Percentiles rank a stretch among this genome's conserved stretches.
Conservation (phyloP, 2,329 filamentous ascomycete species). For the Fragosphaeria purpurea region DNA sequence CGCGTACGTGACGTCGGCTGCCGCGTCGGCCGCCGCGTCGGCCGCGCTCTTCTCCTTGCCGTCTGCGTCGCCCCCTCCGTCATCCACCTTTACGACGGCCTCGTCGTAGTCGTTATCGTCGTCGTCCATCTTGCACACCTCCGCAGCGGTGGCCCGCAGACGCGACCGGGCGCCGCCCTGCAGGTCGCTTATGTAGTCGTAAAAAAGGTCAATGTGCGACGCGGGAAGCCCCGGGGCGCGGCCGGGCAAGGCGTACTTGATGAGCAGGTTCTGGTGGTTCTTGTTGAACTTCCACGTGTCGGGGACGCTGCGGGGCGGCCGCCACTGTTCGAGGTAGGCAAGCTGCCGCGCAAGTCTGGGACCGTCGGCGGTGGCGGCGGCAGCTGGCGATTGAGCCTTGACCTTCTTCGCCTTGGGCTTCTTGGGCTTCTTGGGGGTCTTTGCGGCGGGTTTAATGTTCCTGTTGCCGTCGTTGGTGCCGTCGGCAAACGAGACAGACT, state of each 20-base stretch:
- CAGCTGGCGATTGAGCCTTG: conserved; percentile 15
- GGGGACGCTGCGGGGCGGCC: conserved; percentile 44
- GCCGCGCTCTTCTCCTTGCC: background rate
- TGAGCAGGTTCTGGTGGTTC: conserved; percentile 73
- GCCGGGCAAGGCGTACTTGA: conserved; percentile 71
- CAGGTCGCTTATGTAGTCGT: conserved; percentile 69
- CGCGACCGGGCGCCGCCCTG: conserved; percentile 65
- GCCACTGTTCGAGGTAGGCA: conserved; percentile 68
- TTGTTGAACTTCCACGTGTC: conserved; percentile 90
- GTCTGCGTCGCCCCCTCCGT: conserved; percentile 15
- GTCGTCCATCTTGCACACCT: conserved; percentile 43
- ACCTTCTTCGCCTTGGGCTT: conserved; percentile 16
- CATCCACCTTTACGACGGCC: conserved; percentile 29
- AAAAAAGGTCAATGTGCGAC: conserved; percentile 57
- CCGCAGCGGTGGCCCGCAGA: conserved; percentile 55
- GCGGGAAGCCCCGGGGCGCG: conserved; percentile 52
- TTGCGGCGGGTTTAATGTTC: conserved; percentile 8
- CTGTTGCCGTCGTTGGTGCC: conserved; percentile 22
- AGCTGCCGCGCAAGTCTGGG: conserved; percentile 52
- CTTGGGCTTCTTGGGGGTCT: conserved; percentile 20
- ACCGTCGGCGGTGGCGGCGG: conserved; percentile 26
- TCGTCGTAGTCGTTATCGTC: conserved; percentile 38
- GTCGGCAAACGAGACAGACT: conserved; percentile 41
- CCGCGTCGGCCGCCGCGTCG: background rate
- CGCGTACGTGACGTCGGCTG: conserved; percentile 34